A percentile compares a stretch with the other conserved stretches of the same genome.
phyloP scores from a whole-genome alignment of 805 yeast species.

The Saccharomycopsis babjevae region DNA sequence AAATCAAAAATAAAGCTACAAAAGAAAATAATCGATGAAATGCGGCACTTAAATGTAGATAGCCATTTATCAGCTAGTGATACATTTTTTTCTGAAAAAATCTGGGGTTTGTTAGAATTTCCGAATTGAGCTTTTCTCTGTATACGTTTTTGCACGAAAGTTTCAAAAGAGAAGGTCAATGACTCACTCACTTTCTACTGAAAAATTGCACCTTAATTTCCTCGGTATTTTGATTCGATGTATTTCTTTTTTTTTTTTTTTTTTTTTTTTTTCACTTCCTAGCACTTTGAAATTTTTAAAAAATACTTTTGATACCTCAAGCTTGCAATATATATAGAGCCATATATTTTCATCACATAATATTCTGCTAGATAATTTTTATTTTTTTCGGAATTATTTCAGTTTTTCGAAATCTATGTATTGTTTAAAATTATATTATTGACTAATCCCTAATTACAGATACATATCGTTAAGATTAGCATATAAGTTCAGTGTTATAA shows the following conservation, averaged over 20 bases:
- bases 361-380: not conserved
- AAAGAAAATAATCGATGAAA: not conserved
- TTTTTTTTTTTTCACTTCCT: not conserved
- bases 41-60: not conserved
- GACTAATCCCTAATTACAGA: too few relatives aligned
- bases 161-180: not conserved
- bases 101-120: not conserved
- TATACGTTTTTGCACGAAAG: too few relatives aligned
- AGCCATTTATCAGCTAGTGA: not conserved
- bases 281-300: not conserved
- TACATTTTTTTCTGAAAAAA: not conserved
- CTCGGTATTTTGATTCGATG: not conserved
- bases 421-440: too few relatives aligned
- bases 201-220: not conserved
- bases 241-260: not conserved
- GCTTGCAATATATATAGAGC: not conserved
- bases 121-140: not conserved
- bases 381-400: not conserved
- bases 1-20: not conserved
- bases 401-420: too few relatives aligned
- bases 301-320: not conserved
- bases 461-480: too few relatives aligned
- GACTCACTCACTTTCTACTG: not conserved
- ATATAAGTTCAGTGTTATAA: too few relatives aligned
- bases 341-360: too few relatives aligned